Base-by-base conservation (phyloP, 768 basidiomycete species). In the Leccinum longicurvipes region DNA sequence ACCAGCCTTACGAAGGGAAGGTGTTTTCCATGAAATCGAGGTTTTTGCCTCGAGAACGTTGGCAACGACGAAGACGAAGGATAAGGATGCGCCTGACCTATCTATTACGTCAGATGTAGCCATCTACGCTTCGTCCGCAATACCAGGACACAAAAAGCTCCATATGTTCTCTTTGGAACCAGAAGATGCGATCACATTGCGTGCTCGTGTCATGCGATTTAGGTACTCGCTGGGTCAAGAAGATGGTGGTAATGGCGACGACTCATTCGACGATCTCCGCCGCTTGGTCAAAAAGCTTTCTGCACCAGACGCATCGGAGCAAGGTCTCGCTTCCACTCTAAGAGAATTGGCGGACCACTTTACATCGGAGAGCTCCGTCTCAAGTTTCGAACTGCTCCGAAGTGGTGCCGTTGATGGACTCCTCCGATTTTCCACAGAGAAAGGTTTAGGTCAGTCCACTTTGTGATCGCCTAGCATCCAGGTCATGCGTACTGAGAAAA, bases 1-100 rank as follows among this genome's bases (percentile, higher is more conserved):
- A 66, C 89, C 92, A 17, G 85, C 88, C 0, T 93, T 98, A 79
- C 85, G 91, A 21, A 81, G 95, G 27, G 96, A 99, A 73, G 97
- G 97, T 9, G 97, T 98, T 27, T 86, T 97, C 71, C 91, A 98
- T 71, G 97, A 98, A 69, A 85, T 99, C 34, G 93, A 94, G 61
- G 70, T 76, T 9, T 74, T 95, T 27, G 87, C 93, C 7, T 79
- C 79, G 12, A 82, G 87, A 49, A 67, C 79, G 8, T 75, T 96
- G 32, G 75, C 80, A 5, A 77, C 83, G 0, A 63, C 77, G 14
- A 84, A 80, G 63, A 53, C 77, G 7, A 87, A 85, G 58, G 77
- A 76, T 47, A 74, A 73, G 58, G 70, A 73, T 25, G 60, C 60
- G 7, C 64, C 73, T 12, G 71, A 77, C 21, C 51, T 64, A 12